Evolutionary conservation across 2,329 filamentous ascomycete species (phyloP).

Genomic region (Monosporascus sp.): DNA sequence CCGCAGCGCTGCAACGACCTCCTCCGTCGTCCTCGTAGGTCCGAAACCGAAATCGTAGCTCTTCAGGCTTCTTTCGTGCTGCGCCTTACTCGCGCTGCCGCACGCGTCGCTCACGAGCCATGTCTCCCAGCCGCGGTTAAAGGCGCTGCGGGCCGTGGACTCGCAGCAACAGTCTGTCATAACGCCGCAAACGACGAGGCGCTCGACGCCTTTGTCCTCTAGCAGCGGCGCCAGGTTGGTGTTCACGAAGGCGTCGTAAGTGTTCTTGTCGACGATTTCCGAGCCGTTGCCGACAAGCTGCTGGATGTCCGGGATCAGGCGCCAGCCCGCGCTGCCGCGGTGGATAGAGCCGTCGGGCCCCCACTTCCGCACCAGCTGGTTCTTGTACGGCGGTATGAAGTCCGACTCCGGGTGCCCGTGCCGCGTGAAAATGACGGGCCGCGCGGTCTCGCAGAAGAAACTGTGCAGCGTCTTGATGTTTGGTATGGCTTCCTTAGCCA

Average conservation of each 20-base stretch:
- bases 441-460: slow-evolving; percentile 7
- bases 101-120: slow-evolving; percentile 34
- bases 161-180: slow-evolving; percentile 39
- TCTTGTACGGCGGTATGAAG: slow-evolving; percentile 25
- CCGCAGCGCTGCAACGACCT: neutral
- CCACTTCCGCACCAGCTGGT: slow-evolving; percentile 35
- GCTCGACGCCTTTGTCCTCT: slow-evolving; percentile 19
- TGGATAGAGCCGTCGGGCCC: slow-evolving; percentile 27
- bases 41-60: slow-evolving; percentile 32
- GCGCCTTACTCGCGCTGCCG: slow-evolving; percentile 27
- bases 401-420: slow-evolving; percentile 32
- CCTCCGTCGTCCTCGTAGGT: neutral
- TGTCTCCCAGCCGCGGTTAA: slow-evolving; percentile 35
- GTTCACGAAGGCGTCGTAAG: slow-evolving; percentile 35
- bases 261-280: slow-evolving; percentile 27
- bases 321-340: slow-evolving; percentile 24
- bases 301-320: slow-evolving; percentile 23
- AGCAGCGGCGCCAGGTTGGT: slow-evolving; percentile 25
- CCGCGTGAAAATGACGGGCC: slow-evolving; percentile 33
- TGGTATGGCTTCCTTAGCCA: slow-evolving; percentile 27
- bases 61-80: slow-evolving; percentile 27
- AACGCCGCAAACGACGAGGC: slow-evolving; percentile 33
- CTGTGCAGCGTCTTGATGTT: slow-evolving; percentile 27
- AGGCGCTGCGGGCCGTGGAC: slow-evolving; percentile 31
- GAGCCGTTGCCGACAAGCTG: slow-evolving; percentile 2